Conservation (phyloP, 371 early-diverging fungal species). For the Mucor sp. region DNA sequence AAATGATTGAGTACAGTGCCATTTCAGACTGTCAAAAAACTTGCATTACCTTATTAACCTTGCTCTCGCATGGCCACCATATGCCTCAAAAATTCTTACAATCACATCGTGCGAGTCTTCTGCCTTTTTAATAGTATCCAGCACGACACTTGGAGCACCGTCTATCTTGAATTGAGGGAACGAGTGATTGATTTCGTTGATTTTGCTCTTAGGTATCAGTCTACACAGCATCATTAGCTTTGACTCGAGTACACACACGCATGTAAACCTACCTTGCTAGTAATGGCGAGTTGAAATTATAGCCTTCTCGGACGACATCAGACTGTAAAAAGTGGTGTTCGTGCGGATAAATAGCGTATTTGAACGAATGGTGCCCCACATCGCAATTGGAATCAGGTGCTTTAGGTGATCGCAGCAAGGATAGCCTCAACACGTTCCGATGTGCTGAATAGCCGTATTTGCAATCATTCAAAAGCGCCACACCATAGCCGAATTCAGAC, state of each 20-base stretch:
- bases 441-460: conserved; percentile 85
- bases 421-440: conserved; percentile 75
- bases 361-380: conserved; percentile 75
- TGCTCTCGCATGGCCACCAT: conserved; percentile 79
- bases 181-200: conserved; percentile 5
- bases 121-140: conserved; percentile 86
- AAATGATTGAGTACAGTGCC: background rate
- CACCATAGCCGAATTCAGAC: conserved; percentile 90
- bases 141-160: conserved; percentile 72
- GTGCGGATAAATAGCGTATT: conserved; percentile 90
- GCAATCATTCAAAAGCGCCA: conserved; percentile 89
- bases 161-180: conserved; percentile 59
- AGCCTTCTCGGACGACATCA: conserved; percentile 80
- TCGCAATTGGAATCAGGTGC: conserved; percentile 38
- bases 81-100: conserved; percentile 84
- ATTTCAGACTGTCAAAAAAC: background rate
- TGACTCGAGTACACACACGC: background rate
- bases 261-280: conserved; percentile 43
- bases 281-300: conserved; percentile 84
- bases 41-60: conserved; percentile 55
- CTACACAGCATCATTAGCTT: background rate
- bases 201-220: conserved; percentile 15
- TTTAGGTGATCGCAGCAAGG: conserved; percentile 88
- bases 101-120: conserved; percentile 76
- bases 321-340: conserved; percentile 77